Base-by-base conservation (phyloP, 768 basidiomycete genomes). In the Daedalea quercina region DNA sequence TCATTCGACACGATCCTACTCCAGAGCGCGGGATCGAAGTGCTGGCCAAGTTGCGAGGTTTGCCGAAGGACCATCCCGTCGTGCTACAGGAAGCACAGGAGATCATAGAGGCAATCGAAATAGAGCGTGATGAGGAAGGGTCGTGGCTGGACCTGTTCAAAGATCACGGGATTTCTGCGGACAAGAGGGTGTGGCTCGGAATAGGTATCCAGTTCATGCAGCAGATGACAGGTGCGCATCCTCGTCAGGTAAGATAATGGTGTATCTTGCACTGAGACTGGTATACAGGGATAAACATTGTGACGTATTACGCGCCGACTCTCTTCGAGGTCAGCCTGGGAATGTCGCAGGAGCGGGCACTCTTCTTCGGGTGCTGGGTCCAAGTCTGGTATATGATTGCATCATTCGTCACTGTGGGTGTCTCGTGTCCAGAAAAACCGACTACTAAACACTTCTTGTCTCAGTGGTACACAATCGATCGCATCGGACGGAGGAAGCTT, bases 281-380 rank as follows among this genome's bases (percentile, higher is more conserved):
- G n/a, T n/a, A n/a, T 9, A 19, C 17, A 19, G 43, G 26, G 20
- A 47, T 37, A 2, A 19, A 26, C 22, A 26, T 46, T 25, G 24
- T 13, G 46, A 73, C 69, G 45, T 73, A 73, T 50, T 62, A 69
- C 8, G 69, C 71, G 1, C 71, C 73, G 2, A 60, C 71, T 20
- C 69, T 74, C 0, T 72, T 72, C 54, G 70, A 73, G 54, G 70
- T 70, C 48, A 73, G 71, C 1, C 72, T 72, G 70, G 71, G 71
- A 6, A 58, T 74, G 13, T 67, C 71, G n/a, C 68, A 70, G 24
- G 64, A 73, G 24, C 64, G 72, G 11, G 69, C 70, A 2, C 67
- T 72, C 41, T 67, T 74, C 35, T 63, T 72, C 4, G 70, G 71
- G 71, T 49, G 72, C 11, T 70, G 63, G 52, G 72, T 71, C 0